Evolutionary conservation across 768 basidiomycete species (phyloP), one percentile per base, ranked within the genome.

Genomic region (Botryobasidium botryosum): DNA sequence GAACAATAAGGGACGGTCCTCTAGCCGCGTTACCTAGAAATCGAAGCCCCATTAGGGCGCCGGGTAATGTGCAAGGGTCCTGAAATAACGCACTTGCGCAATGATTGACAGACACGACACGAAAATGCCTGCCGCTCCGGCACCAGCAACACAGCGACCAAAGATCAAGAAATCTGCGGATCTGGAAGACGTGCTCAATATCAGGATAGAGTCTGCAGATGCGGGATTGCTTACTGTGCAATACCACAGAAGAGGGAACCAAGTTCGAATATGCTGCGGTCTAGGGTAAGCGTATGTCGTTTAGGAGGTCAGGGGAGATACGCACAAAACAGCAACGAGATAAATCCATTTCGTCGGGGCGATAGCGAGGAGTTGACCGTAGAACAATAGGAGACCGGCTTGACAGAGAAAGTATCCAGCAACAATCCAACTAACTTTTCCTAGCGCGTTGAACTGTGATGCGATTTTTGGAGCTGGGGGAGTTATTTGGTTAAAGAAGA

Each of bases 121-220:
- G 43, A 54, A 57, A 37, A 59, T 53, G 29, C 67, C 67, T 1
- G 65, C 62, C 0, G 64, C 68, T 1, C 69, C 70, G 2, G 68
- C 46, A 10, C 70, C 70, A 3, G 64, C 59, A 32, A 71, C 50
- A 0, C 68, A 68, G 17, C 69, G 56, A 8, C 70, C 70, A 39
- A 68, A 55, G 39, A 66, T 64, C 21, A 66, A 50, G 6, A 56
- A n/a, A n/a, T n/a, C n/a, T n/a, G n/a, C n/a, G n/a, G n/a, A n/a
- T n/a, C n/a, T n/a, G n/a, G n/a, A n/a, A n/a, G n/a, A n/a, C n/a
- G n/a, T n/a, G n/a, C n/a, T n/a, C n/a, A n/a, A n/a, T n/a, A n/a
- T n/a, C n/a, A n/a, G n/a, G n/a, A n/a, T n/a, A n/a, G n/a, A n/a
- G n/a, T n/a, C n/a, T n/a, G n/a, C n/a, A n/a, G n/a, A n/a, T n/a